Evolutionary conservation across 768 basidiomycete species (phyloP), one percentile per base, ranked within the genome.

Genomic region (Kwoniella sp.): DNA sequence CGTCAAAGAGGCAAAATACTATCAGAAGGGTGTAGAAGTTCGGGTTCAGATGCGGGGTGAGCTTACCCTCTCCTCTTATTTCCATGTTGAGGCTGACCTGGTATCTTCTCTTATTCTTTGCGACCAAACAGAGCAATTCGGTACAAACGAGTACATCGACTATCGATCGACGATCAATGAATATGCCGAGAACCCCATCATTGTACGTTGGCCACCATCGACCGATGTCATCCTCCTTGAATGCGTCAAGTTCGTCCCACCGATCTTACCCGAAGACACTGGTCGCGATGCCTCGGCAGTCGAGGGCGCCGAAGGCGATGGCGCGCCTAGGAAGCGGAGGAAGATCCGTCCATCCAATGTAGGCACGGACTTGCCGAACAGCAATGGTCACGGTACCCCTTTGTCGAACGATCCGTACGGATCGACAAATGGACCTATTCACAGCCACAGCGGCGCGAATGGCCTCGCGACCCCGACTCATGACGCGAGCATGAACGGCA

Each of bases 1-100:
- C 3, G 71, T 77, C 29, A 76, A 76, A 28, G 72, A 73, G 50
- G 78, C 66, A 3, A 70, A 74, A 61, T 29, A 58, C 28, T 77
- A 77, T 56, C 52, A 48, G 28, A 73, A 73, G 45, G 65, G 61
- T 23, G 64, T 69, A 12, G 70, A 71, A 17, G 38, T 74, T 4
- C 56, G 73, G 26, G 67, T 76, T 2, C 75, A 76, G 45, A 61
- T 69, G 54, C 45, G 50, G 31, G 71, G 75, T 76, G 17, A 52
- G 17, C 8, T n/a, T 11, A 29, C 20, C n/a, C 15, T n/a, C n/a
- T n/a, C n/a, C n/a, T 28, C 22, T 59, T 45, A 26, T 25, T 5
- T 48, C 13, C n/a, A 12, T 30, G 7, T 41, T 41, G 13, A 34
- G 22, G 37, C n/a, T 51, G 41, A 3, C 45, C 22, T 25, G 45